Base-by-base conservation (phyloP, 228 moss, liverwort and hornwort species). In the Sphagnum fallax region DNA sequence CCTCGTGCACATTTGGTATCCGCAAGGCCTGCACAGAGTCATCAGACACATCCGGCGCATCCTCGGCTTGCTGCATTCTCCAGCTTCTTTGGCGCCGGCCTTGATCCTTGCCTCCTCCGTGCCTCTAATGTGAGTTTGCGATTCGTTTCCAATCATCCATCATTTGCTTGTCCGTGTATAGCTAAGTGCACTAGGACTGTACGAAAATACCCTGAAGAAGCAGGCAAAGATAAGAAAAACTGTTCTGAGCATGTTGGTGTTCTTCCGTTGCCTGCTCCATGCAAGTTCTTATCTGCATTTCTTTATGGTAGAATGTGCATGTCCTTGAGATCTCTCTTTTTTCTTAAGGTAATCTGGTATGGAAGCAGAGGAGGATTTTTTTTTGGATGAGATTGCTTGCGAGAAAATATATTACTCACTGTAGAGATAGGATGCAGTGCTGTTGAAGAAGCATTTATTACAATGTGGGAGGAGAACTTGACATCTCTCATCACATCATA, bases 91-190 rank as follows among this genome's bases (percentile, higher is more conserved):
- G 73, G 87, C 61, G 65, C 32, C 5, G 76, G 79, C 52, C 71
- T 77, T 32, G 81, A 81, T 77, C 81, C 81, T 47, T 81, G 81
- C 74, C 80, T 74, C 5, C 50, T 76, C 52, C 82, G 75, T 60
- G 78, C 75, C 5, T 80, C 78, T 76, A 86, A 86, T 80, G 86
- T 86, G 80, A 86, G 78, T n/a, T 8, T 63, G 14, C 10, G 50
- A 47, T 13, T 1, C 5, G 16, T 59, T 48, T 62, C 8, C 7
- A 60, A 16, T 47, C 49, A 49, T 32, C 32, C 32, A 2, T 2
- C 32, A 48, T 53, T 15, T 15, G n/a, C 47, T 50, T 6, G 18
- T 59, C 62, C 8, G 6, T 62, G n/a, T 62, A 14, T 62, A 13
- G 10, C 10, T 48, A 6, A 48, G 8, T 50, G 55, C 12, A 55